Evolutionary conservation across 1,284 basidiomycete genomes (phyloP).

Genomic region (Cryptococcus sp.): DNA sequence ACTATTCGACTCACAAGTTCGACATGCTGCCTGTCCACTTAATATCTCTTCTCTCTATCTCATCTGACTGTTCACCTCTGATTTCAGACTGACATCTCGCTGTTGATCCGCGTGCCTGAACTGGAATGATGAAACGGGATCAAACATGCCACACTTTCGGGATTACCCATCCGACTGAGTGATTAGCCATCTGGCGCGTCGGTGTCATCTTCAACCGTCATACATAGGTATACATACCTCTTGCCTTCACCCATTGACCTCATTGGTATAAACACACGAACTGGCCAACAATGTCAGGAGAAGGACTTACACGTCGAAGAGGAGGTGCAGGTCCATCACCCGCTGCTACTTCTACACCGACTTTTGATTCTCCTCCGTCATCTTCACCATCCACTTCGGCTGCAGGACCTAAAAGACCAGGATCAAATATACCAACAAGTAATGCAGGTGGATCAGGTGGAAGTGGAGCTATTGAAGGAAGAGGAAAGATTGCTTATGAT

Average conservation of each 20-base stretch:
- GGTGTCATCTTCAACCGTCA: not conserved
- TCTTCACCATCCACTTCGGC: conserved; percentile 9
- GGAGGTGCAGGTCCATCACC: conserved; percentile 35
- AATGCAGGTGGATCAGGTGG: conserved; percentile 57
- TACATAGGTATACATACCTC: not conserved
- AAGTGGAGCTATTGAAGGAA: conserved; percentile 73
- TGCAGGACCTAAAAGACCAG: conserved; percentile 9
- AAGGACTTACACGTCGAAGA: conserved; percentile 47
- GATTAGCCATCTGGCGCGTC: too few relatives aligned
- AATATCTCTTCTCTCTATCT: not conserved
- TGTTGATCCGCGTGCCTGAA: too few relatives aligned
- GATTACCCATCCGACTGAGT: too few relatives aligned
- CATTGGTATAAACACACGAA: not conserved
- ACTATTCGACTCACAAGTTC: conserved; percentile 33
- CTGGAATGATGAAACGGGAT: too few relatives aligned
- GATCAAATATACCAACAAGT: conserved; percentile 14
- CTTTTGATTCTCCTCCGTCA: conserved; percentile 9
- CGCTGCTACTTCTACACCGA: conserved; percentile 17
- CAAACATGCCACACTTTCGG: too few relatives aligned
- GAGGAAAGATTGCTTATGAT: conserved; percentile 86
- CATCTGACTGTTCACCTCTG: not conserved
- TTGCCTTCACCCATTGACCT: not conserved
- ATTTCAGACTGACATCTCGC: too few relatives aligned
- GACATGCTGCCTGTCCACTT: conserved; percentile 9
- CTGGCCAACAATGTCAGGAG: conserved; percentile 28